Percentiles rank a stretch among this genome's conserved stretches.
phyloP scores from a whole-genome alignment of 2,329 filamentous ascomycete genomes.

The Paradendryphiella salina region DNA sequence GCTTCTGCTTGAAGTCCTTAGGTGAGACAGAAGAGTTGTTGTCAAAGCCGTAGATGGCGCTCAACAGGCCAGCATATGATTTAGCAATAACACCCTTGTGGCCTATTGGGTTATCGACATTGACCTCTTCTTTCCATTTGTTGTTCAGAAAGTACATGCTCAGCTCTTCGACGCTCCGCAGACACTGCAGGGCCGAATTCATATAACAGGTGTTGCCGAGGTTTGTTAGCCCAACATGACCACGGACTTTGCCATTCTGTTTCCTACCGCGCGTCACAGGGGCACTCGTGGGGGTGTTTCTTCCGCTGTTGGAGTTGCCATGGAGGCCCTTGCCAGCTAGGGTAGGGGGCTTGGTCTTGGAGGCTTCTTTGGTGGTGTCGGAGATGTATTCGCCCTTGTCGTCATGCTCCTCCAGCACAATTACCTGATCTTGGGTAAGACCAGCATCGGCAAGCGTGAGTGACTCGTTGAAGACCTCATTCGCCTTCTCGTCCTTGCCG shows the following conservation, averaged over 20 bases:
- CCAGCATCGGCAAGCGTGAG: slow-evolving; percentile 67
- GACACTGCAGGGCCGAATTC: slow-evolving; percentile 95
- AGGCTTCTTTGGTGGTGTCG: slow-evolving; percentile 50
- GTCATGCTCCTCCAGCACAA: slow-evolving; percentile 81
- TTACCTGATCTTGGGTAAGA: slow-evolving; percentile 70
- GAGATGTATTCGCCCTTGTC: slow-evolving; percentile 59
- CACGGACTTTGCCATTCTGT: slow-evolving; percentile 69
- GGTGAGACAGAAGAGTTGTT: slow-evolving; percentile 72
- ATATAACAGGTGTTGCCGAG: slow-evolving; percentile 98
- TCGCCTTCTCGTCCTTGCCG: slow-evolving; percentile 69
- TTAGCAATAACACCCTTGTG: slow-evolving; percentile 86
- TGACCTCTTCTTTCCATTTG: slow-evolving; percentile 78
- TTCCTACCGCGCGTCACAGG: slow-evolving; percentile 71
- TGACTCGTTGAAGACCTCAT: slow-evolving; percentile 76
- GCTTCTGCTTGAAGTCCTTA: slow-evolving; percentile 76
- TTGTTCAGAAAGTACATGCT: slow-evolving; percentile 79
- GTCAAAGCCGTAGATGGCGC: slow-evolving; percentile 74
- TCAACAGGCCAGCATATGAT: slow-evolving; percentile 75
- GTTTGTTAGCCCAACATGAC: slow-evolving; percentile 83
- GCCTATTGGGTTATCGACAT: slow-evolving; percentile 80
- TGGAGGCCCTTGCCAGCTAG: slow-evolving; percentile 42
- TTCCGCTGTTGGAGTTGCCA: slow-evolving; percentile 59
- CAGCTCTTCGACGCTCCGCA: slow-evolving; percentile 89
- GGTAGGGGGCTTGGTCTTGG: slow-evolving; percentile 48
- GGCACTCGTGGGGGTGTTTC: slow-evolving; percentile 68